Conservation (phyloP, 306 rosid species). For the Vicia villosa region DNA sequence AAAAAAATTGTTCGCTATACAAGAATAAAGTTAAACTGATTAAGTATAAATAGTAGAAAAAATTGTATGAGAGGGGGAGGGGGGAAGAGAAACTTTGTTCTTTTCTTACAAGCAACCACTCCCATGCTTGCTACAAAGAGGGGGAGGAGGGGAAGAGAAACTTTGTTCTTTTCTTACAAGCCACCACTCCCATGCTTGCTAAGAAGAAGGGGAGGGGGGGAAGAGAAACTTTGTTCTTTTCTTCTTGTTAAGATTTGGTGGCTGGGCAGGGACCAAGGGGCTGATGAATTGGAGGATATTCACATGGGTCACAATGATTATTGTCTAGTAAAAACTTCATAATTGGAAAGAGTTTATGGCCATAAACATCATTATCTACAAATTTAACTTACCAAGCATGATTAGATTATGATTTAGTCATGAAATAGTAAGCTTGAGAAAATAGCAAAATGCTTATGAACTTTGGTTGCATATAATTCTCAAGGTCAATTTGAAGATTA, state of each 20-base stretch:
- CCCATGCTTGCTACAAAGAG: slow-evolving; percentile 5
- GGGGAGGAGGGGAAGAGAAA: too few relatives aligned
- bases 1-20: slow-evolving; percentile 11
- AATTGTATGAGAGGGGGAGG: too few relatives aligned
- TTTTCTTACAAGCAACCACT: not conserved
- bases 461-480: slow-evolving; percentile 11
- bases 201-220: slow-evolving; percentile 22
- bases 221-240: not conserved
- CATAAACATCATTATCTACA: not conserved
- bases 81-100: too few relatives aligned
- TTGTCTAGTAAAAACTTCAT: slow-evolving; percentile 13
- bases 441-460: slow-evolving; percentile 14
- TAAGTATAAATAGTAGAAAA: slow-evolving; percentile 23
- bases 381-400: slow-evolving; percentile 21
- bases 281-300: slow-evolving; percentile 8
- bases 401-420: not conserved
- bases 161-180: too few relatives aligned
- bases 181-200: slow-evolving; percentile 7
- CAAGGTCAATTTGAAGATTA: slow-evolving; percentile 22
- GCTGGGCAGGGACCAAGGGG: slow-evolving; percentile 1
- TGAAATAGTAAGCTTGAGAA: slow-evolving; percentile 22
- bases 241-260: slow-evolving; percentile 14
- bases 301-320: slow-evolving; percentile 6
- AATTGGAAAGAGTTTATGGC: slow-evolving; percentile 10
- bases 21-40: slow-evolving; percentile 25